These are phyloP conservation scores for Moesziomyces aphidis DNA, from an alignment of 1,284 basidiomycete species.

Conservation along the genomic window DNA sequence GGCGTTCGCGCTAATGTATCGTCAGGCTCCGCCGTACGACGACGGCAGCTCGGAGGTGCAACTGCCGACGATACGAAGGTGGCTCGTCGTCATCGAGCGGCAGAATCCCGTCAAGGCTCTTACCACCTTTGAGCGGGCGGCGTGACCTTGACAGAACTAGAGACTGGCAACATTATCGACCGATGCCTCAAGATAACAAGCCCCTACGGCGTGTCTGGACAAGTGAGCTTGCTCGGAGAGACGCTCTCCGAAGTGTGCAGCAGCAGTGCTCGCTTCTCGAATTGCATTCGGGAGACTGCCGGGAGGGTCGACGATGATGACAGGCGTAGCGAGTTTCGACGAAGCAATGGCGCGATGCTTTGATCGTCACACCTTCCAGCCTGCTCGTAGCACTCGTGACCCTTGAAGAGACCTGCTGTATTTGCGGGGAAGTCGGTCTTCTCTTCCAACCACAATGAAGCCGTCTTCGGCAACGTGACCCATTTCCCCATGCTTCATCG, in stretches of 20 bases:
- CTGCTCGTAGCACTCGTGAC: neutral
- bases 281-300: neutral
- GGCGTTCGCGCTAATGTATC: constrained; percentile 15
- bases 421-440: neutral
- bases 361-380: neutral
- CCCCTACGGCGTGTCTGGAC: neutral
- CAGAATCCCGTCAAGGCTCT: neutral
- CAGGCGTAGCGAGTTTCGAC: neutral
- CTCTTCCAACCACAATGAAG: neutral
- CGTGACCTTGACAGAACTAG: neutral
- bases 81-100: neutral
- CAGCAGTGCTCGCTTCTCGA: neutral
- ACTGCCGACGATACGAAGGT: neutral
- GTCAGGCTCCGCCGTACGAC: constrained; percentile 4
- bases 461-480: neutral
- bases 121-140: neutral
- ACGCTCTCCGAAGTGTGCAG: neutral
- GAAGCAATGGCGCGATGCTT: neutral
- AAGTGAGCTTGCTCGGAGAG: neutral
- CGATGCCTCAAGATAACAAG: neutral
- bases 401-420: neutral
- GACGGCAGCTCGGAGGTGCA: constrained; percentile 8
- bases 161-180: neutral
- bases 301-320: neutral
- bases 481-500: neutral